These are phyloP conservation scores for Purpureocillium lavendulum DNA, from an alignment of 2,329 filamentous ascomycete genomes.

Conservation along the genomic window DNA sequence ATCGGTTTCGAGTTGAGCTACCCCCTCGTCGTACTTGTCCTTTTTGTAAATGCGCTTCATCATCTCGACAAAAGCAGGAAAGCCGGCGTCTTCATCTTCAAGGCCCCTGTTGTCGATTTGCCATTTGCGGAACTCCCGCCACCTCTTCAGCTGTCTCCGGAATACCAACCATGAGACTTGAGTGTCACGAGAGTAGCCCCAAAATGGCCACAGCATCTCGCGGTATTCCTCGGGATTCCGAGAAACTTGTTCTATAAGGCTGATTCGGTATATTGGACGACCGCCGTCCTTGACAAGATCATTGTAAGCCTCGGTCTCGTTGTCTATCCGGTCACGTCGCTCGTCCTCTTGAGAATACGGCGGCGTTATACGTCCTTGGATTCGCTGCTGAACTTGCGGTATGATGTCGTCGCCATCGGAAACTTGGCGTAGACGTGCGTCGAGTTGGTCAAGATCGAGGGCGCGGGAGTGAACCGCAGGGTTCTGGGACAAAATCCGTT, in stretches of 20 bases:
- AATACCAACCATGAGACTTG: slow-evolving; percentile 12
- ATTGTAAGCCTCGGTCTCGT: slow-evolving; percentile 8
- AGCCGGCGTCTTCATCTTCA: slow-evolving; percentile 11
- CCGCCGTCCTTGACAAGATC: slow-evolving; percentile 21
- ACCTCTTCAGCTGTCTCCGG: slow-evolving; percentile 14
- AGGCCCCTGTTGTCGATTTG: slow-evolving; percentile 17
- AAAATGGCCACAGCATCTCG: slow-evolving; percentile 16
- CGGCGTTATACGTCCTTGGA: not conserved
- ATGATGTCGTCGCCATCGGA: not conserved
- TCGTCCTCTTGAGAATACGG: too few relatives aligned
- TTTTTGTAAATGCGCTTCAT: slow-evolving; percentile 1
- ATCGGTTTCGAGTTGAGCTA: slow-evolving; percentile 7
- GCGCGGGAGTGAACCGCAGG: slow-evolving; percentile 3
- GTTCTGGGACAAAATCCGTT: not conserved
- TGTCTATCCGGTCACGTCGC: too few relatives aligned
- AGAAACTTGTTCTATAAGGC: slow-evolving; percentile 15
- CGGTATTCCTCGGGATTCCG: slow-evolving; percentile 12
- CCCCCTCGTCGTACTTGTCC: not conserved
- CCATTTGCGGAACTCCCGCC: slow-evolving; percentile 21
- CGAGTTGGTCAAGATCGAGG: slow-evolving; percentile 12
- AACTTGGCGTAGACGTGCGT: slow-evolving; percentile 9
- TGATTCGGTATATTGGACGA: slow-evolving; percentile 19
- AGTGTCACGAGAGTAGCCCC: slow-evolving; percentile 1
- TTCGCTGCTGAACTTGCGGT: not conserved
- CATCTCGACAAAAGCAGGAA: slow-evolving; percentile 6